These are phyloP conservation scores for Cenococcum geophilum DNA, from an alignment of 495 filamentous ascomycete species.

Conservation along the genomic window DNA sequence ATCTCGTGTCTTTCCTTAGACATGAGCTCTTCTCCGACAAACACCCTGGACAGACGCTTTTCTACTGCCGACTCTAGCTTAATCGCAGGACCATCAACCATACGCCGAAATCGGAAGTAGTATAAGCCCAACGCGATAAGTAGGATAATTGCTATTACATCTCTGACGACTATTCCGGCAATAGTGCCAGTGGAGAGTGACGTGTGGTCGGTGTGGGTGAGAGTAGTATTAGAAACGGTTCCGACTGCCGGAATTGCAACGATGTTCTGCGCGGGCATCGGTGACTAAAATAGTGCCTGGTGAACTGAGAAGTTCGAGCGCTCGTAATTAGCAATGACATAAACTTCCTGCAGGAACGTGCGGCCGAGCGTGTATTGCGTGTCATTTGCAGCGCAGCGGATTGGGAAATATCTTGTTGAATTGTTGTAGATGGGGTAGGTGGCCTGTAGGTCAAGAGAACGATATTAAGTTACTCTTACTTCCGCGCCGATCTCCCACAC, in stretches of 20 bases:
- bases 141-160: not conserved
- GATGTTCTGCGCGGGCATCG: not conserved
- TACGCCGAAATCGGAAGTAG: not conserved
- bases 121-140: not conserved
- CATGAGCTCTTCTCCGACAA: not conserved
- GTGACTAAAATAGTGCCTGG: constrained; percentile 14
- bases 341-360: constrained; percentile 53
- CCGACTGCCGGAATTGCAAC: not conserved
- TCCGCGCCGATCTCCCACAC: no score
- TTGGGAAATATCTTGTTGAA: constrained; percentile 48
- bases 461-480: no score
- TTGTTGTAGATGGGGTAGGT: constrained; percentile 20
- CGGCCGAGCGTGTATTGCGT: constrained; percentile 50
- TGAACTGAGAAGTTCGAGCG: constrained; percentile 42
- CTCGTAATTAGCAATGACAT: constrained; percentile 44
- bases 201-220: not conserved
- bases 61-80: not conserved
- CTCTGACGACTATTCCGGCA: not conserved
- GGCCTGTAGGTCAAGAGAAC: constrained; percentile 39
- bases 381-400: constrained; percentile 44
- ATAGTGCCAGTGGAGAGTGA: not conserved
- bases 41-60: not conserved
- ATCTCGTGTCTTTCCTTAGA: constrained; percentile 1
- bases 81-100: not conserved
- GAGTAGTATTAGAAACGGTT: not conserved